Evolutionary conservation across 108 stramenopile species (phyloP).

Genomic region (Fragilaria crotonensis): DNA sequence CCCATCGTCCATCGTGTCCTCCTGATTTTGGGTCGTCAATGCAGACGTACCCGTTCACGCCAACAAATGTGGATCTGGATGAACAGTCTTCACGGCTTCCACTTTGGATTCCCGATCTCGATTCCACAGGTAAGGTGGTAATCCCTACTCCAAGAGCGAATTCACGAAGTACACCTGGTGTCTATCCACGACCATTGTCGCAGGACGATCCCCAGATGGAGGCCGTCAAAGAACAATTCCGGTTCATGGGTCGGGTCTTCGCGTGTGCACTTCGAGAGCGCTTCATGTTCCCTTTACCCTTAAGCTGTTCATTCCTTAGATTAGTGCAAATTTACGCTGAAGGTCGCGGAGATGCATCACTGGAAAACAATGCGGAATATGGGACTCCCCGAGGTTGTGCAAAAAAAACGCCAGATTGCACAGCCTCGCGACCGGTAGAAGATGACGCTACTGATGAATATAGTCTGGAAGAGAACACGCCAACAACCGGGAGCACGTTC

Average conservation of each 20-base stretch:
- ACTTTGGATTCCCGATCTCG: constrained; percentile 50
- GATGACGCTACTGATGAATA: no score
- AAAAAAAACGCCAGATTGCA: no score
- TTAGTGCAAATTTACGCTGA: constrained; percentile 21
- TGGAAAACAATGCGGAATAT: no score
- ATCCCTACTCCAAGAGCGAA: constrained; percentile 47
- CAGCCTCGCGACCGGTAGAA: no score
- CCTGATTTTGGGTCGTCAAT: background rate
- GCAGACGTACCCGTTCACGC: no score
- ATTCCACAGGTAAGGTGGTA: constrained; percentile 27
- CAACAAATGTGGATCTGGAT: background rate
- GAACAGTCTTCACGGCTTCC: constrained; percentile 13
- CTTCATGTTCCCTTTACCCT: constrained; percentile 40
- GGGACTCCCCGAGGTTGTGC: no score
- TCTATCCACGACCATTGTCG: constrained; percentile 38
- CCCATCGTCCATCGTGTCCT: constrained; percentile 6
- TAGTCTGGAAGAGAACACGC: no score
- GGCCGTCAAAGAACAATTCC: constrained; percentile 22
- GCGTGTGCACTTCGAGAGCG: constrained; percentile 44
- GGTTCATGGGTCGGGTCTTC: constrained; percentile 43
- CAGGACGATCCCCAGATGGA: constrained; percentile 14
- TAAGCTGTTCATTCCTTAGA: constrained; percentile 35
- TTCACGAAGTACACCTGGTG: constrained; percentile 18
- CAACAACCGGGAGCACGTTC: no score
- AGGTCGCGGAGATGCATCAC: background rate